Evolutionary conservation across 257 asterid species (phyloP).

Genomic region (Perilla frutescens): DNA sequence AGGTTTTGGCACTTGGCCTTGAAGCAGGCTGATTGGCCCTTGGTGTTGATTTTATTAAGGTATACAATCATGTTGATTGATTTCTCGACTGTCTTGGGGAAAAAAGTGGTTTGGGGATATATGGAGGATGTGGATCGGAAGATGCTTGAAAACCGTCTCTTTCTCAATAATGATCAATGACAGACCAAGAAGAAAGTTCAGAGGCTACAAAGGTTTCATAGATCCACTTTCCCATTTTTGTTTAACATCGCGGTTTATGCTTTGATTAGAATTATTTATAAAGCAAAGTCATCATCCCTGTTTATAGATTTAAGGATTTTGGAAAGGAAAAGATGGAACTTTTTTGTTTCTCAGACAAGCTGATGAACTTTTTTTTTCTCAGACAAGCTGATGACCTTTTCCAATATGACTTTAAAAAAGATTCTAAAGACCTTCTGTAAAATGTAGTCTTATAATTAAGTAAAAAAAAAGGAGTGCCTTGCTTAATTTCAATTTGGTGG

Average conservation of each 20-base stretch:
- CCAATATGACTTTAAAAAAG: not conserved
- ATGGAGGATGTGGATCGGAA: not conserved
- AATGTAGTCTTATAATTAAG: not conserved
- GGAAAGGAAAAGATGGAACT: not conserved
- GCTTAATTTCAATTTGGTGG: not conserved
- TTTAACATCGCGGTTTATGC: not conserved
- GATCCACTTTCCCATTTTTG: not conserved
- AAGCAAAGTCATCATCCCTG: not conserved
- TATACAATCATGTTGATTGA: not conserved
- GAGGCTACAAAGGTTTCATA: not conserved
- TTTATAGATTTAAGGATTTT: not conserved
- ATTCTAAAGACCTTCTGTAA: not conserved
- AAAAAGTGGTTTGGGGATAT: not conserved
- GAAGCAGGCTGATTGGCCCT: not conserved
- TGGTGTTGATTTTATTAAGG: not conserved
- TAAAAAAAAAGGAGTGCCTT: not conserved
- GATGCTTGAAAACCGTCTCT: not conserved
- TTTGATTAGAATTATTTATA: too few relatives aligned
- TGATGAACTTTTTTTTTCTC: not conserved
- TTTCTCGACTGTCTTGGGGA: not conserved
- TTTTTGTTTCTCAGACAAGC: not conserved
- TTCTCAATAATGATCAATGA: not conserved
- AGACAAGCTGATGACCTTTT: too few relatives aligned
- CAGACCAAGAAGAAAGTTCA: not conserved
- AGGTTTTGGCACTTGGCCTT: not conserved